These are phyloP conservation scores for Fusarium hainanense DNA, from an alignment of 2,329 filamentous ascomycete genomes.

Conservation along the genomic window DNA sequence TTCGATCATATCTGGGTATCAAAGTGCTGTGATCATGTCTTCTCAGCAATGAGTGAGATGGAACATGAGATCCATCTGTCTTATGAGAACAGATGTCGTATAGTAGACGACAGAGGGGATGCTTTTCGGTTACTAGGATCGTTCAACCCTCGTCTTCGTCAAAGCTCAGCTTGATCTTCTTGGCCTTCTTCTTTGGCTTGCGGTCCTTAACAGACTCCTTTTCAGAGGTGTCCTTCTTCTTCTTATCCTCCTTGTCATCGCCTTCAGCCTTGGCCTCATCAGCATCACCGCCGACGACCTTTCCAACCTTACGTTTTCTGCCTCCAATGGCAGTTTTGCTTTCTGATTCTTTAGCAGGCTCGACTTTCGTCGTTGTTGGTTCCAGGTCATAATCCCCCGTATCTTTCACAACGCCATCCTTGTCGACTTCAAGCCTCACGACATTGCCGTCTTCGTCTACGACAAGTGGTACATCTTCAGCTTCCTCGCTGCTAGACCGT, in stretches of 20 bases:
- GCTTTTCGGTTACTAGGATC: slow-evolving; percentile 4
- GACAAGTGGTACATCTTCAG: slow-evolving; percentile 80
- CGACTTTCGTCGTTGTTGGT: slow-evolving; percentile 45
- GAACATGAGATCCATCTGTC: neutral
- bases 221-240: slow-evolving; percentile 30
- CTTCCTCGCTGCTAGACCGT: slow-evolving; percentile 73
- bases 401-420: slow-evolving; percentile 57
- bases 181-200: slow-evolving; percentile 64
- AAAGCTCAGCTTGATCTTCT: slow-evolving; percentile 77
- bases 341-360: slow-evolving; percentile 48
- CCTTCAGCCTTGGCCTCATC: slow-evolving; percentile 41
- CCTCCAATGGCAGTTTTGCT: slow-evolving; percentile 49
- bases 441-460: slow-evolving; percentile 79
- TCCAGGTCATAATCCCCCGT: slow-evolving; percentile 38
- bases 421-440: slow-evolving; percentile 60
- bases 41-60: neutral
- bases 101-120: neutral
- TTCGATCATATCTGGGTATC: neutral
- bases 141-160: slow-evolving; percentile 66
- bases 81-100: neutral
- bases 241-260: slow-evolving; percentile 27
- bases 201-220: slow-evolving; percentile 47
- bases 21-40: slow-evolving; percentile 10
- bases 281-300: slow-evolving; percentile 50
- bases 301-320: slow-evolving; percentile 66